Conservation (phyloP, 2,329 filamentous ascomycete species). For the Trichoderma sp. region DNA sequence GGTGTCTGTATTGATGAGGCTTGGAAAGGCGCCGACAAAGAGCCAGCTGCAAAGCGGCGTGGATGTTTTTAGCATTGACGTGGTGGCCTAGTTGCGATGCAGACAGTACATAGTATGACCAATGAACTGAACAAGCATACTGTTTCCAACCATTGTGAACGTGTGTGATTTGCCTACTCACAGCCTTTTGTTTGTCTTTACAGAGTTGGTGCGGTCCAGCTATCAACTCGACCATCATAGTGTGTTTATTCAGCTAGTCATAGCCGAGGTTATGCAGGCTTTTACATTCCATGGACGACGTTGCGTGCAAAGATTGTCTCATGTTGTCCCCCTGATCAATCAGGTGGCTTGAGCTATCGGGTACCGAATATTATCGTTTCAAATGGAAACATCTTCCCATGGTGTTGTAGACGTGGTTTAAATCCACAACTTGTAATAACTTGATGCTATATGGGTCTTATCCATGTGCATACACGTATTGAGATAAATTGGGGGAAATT, state of each 20-base stretch:
- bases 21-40: constrained; percentile 80
- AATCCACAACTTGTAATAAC: background rate
- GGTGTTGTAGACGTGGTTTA: background rate
- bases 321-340: background rate
- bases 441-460: background rate
- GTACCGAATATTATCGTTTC: background rate
- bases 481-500: background rate
- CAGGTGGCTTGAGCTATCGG: background rate
- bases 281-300: background rate
- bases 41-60: constrained; percentile 65
- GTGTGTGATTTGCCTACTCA: too few relatives aligned
- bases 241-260: background rate
- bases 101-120: background rate
- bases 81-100: background rate
- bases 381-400: background rate
- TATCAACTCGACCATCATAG: too few relatives aligned
- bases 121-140: background rate
- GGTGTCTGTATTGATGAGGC: constrained; percentile 78
- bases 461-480: background rate
- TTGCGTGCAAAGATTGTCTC: background rate
- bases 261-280: background rate
- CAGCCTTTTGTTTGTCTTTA: too few relatives aligned
- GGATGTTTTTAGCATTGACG: constrained; percentile 34
- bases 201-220: too few relatives aligned
- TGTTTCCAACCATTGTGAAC: background rate